Evolutionary conservation across 163 green algal species (phyloP).

Genomic region (Prototheca wickerhamii): DNA sequence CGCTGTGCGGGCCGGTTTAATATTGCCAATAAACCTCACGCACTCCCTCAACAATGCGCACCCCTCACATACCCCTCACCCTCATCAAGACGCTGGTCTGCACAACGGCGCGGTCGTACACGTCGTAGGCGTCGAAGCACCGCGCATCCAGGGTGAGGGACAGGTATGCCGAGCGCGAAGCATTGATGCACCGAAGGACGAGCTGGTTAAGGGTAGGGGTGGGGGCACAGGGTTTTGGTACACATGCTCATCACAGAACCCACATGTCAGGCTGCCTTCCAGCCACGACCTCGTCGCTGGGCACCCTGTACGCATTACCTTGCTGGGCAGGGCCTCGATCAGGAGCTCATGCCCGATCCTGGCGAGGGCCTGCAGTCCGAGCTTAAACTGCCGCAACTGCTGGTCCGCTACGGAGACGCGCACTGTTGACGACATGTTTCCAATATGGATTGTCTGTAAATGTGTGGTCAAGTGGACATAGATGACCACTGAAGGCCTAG

Average conservation of each 20-base stretch:
- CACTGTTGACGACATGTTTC: conserved; percentile 4
- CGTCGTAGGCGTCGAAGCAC: conserved; percentile 63
- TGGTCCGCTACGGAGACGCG: conserved; percentile 25
- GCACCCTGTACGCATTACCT: too few species aligned
- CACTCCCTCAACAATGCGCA: neutral
- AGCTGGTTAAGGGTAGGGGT: conserved; percentile 43
- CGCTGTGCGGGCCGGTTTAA: neutral
- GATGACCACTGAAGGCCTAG: too few species aligned
- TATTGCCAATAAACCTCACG: too few species aligned
- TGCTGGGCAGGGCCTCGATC: conserved; percentile 43
- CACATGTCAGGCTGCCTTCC: too few species aligned
- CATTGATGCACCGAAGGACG: conserved; percentile 62
- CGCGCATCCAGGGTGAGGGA: conserved; percentile 41
- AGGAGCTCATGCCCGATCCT: conserved; percentile 56
- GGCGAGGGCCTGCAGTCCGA: conserved; percentile 31
- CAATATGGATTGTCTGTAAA: too few species aligned
- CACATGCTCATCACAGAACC: neutral
- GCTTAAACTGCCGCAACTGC: conserved; percentile 46
- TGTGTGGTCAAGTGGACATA: too few species aligned
- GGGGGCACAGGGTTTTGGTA: neutral
- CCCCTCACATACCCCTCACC: conserved; percentile 9
- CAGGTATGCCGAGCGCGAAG: conserved; percentile 53
- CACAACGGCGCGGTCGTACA: conserved; percentile 44
- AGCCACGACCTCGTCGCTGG: too few species aligned
- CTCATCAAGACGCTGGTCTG: conserved; percentile 60